Evolutionary conservation across 371 early-diverging fungal genomes (phyloP).

Genomic region (Circinella umbellata): DNA sequence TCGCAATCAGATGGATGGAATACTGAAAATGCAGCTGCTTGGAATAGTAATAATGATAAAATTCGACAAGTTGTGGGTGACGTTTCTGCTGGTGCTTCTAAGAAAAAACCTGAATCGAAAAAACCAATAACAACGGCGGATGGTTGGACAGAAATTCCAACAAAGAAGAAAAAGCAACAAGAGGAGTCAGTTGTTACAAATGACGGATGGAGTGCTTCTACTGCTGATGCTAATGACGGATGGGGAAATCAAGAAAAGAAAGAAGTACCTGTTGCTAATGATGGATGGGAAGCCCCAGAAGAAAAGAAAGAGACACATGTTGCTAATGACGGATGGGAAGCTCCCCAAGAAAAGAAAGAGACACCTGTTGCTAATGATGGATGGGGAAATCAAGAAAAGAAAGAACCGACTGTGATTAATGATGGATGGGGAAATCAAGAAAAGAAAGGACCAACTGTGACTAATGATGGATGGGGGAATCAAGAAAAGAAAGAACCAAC

Average conservation of each 20-base stretch:
- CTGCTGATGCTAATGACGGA: constrained; percentile 3
- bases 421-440: neutral
- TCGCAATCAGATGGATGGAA: neutral
- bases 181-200: neutral
- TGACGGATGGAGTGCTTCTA: neutral
- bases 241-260: neutral
- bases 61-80: too few species aligned
- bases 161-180: neutral
- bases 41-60: neutral
- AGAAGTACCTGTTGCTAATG: neutral
- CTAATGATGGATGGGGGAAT: neutral
- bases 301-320: neutral
- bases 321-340: neutral
- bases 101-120: neutral
- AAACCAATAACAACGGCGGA: neutral
- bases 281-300: neutral
- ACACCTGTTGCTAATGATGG: neutral
- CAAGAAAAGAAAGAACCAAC: neutral
- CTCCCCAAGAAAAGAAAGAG: too few species aligned
- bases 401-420: neutral
- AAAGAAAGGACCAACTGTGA: too few species aligned
- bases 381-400: neutral
- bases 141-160: too few species aligned
- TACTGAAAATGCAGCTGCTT: neutral
- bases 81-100: too few species aligned